phyloP scores from a whole-genome alignment of 257 asterid genomes.

The Solanum piurae region DNA sequence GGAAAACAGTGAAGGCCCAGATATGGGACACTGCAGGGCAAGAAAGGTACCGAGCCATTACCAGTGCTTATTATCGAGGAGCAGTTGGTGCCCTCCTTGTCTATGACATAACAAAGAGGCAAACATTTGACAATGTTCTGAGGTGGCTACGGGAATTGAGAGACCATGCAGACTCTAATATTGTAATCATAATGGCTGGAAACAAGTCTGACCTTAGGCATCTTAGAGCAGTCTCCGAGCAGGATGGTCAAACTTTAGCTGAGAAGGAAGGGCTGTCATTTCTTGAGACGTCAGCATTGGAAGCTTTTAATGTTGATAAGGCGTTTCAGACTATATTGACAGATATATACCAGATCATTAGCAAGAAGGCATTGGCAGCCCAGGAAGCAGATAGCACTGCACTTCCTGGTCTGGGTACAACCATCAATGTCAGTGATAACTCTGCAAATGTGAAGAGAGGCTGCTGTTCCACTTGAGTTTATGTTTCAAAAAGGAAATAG shows the following conservation, averaged over 20 bases:
- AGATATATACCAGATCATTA: conserved; percentile 54
- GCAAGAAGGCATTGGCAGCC: conserved; percentile 86
- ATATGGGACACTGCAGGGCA: conserved; percentile 90
- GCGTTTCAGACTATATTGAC: conserved; percentile 62
- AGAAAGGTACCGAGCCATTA: conserved; percentile 75
- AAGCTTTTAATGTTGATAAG: conserved; percentile 56
- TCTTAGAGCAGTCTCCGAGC: conserved; percentile 57
- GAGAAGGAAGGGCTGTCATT: conserved; percentile 80
- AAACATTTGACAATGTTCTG: conserved; percentile 63
- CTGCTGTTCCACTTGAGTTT: conserved; percentile 58
- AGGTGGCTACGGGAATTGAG: conserved; percentile 83
- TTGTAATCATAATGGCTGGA: conserved; percentile 72
- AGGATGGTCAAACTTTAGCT: conserved; percentile 58
- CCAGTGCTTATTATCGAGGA: conserved; percentile 83
- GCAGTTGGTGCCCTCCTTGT: conserved; percentile 82
- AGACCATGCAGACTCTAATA: conserved; percentile 76
- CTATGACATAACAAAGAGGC: conserved; percentile 68
- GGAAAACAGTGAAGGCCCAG: conserved; percentile 75
- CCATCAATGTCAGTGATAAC: conserved; percentile 48
- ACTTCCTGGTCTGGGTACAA: conserved; percentile 58
- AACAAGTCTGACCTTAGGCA: conserved; percentile 78
- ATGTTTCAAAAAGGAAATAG: conserved; percentile 1
- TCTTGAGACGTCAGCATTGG: conserved; percentile 73
- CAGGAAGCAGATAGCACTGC: conserved; percentile 54
- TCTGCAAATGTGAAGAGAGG: conserved; percentile 43